These are phyloP conservation scores for Apophysomyces ossiformis DNA, from an alignment of 371 early-diverging fungal genomes.

Conservation along the genomic window DNA sequence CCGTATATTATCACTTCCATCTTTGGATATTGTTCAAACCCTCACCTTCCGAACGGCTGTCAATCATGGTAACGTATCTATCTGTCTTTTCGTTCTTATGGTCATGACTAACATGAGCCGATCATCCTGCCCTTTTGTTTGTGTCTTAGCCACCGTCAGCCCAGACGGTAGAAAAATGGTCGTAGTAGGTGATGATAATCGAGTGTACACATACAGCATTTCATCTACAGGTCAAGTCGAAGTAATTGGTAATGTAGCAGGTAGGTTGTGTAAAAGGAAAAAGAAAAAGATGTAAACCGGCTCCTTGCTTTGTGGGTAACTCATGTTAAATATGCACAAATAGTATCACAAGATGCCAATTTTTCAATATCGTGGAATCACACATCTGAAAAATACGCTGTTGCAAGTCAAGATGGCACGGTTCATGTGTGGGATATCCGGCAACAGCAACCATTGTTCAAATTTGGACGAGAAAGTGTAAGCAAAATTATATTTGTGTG, in stretches of 20 bases:
- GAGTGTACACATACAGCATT: conserved; percentile 68
- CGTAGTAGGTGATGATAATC: conserved; percentile 84
- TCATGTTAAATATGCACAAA: not conserved
- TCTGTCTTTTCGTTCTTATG: not conserved
- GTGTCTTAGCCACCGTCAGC: conserved; percentile 69
- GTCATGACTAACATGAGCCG: too few relatives aligned
- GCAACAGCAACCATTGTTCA: conserved; percentile 41
- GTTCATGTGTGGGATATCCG: conserved; percentile 76
- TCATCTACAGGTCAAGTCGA: not conserved
- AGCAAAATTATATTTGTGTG: not conserved
- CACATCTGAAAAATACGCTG: conserved; percentile 73
- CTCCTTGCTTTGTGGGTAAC: not conserved
- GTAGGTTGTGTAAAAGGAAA: conserved; percentile 31
- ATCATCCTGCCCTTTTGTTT: not conserved
- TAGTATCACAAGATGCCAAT: conserved; percentile 37
- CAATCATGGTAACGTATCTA: conserved; percentile 64
- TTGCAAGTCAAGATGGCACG: conserved; percentile 89
- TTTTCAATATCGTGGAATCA: conserved; percentile 78
- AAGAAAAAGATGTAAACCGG: conserved; percentile 12
- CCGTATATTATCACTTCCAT: conserved; percentile 82
- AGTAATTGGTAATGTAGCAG: conserved; percentile 39
- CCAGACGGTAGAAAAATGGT: conserved; percentile 80
- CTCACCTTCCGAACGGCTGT: conserved; percentile 85
- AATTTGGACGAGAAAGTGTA: conserved; percentile 52
- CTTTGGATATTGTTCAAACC: conserved; percentile 66